Conservation (phyloP, 495 filamentous ascomycete species). For the Aspergillus mulundensis region DNA sequence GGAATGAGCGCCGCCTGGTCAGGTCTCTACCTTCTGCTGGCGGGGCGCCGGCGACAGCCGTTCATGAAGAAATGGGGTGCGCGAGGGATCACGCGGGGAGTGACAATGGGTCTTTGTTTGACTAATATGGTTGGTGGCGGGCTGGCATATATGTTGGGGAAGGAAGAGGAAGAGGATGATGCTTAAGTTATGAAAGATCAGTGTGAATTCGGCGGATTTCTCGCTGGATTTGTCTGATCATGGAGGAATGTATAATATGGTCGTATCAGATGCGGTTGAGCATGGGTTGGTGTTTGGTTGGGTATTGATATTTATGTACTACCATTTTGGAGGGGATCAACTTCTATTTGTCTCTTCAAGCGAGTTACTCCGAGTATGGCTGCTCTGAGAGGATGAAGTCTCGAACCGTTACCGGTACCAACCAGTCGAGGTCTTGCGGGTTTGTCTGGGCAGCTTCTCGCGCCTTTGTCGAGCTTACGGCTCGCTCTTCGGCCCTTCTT, state of each 20-base stretch:
- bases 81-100: constrained; percentile 65
- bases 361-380: constrained; percentile 28
- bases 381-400: constrained; percentile 49
- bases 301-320: constrained; percentile 2
- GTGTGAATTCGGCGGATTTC: background rate
- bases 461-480: constrained; percentile 77
- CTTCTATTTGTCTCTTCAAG: background rate
- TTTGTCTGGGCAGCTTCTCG: constrained; percentile 58
- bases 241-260: background rate
- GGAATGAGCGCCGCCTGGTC: constrained; percentile 85
- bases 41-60: constrained; percentile 58
- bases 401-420: constrained; percentile 62
- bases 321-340: background rate
- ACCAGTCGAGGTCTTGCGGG: constrained; percentile 48
- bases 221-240: background rate
- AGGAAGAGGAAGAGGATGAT: constrained; percentile 50
- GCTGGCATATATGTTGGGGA: constrained; percentile 64
- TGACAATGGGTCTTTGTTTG: constrained; percentile 65
- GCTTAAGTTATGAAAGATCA: background rate
- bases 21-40: constrained; percentile 76
- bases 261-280: constrained; percentile 3
- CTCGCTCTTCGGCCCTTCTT: constrained; percentile 45
- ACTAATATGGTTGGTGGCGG: constrained; percentile 69
- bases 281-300: constrained; percentile 17
- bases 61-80: constrained; percentile 59